phyloP scores from a whole-genome alignment of 192 early-diverging fungal species.

The Linderina pennispora region DNA sequence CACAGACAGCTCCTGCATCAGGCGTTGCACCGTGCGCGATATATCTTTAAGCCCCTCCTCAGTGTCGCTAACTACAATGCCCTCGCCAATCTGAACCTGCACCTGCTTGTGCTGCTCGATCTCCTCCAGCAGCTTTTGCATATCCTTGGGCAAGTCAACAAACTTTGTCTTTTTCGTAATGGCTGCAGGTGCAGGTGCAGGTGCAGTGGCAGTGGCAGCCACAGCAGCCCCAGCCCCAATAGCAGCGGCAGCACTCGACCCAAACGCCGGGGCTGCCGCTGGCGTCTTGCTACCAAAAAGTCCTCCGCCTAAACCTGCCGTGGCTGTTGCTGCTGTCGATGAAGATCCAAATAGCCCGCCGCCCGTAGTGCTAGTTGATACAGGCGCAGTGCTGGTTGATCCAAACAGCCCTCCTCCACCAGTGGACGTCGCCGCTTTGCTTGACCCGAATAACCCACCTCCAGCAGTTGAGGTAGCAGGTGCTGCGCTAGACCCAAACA shows the following conservation, averaged over 20 bases:
- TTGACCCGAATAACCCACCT: background rate
- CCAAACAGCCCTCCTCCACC: no score
- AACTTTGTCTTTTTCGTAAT: slow-evolving; percentile 37
- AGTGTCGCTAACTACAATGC: slow-evolving; percentile 26
- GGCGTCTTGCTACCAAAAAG: background rate
- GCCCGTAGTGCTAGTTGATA: background rate
- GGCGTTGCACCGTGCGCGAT: slow-evolving; percentile 10
- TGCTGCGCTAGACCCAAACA: background rate
- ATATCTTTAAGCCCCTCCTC: slow-evolving; percentile 10
- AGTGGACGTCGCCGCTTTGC: background rate
- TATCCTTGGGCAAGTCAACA: slow-evolving; percentile 20
- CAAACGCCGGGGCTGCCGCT: slow-evolving; percentile 3
- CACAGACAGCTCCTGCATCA: slow-evolving; percentile 23
- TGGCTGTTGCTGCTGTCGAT: background rate
- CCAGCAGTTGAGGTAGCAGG: background rate
- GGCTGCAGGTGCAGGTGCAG: background rate
- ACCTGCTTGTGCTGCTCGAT: slow-evolving; percentile 37
- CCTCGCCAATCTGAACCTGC: slow-evolving; percentile 37
- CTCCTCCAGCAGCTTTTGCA: slow-evolving; percentile 19
- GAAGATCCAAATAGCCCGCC: background rate
- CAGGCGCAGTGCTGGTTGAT: background rate
- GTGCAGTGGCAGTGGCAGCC: background rate
- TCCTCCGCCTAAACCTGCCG: background rate
- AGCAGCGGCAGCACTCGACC: background rate
- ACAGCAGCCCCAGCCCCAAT: background rate